Evolutionary conservation across 108 stramenopile genomes (phyloP).

Genomic region (Pelagomonas calceolata): DNA sequence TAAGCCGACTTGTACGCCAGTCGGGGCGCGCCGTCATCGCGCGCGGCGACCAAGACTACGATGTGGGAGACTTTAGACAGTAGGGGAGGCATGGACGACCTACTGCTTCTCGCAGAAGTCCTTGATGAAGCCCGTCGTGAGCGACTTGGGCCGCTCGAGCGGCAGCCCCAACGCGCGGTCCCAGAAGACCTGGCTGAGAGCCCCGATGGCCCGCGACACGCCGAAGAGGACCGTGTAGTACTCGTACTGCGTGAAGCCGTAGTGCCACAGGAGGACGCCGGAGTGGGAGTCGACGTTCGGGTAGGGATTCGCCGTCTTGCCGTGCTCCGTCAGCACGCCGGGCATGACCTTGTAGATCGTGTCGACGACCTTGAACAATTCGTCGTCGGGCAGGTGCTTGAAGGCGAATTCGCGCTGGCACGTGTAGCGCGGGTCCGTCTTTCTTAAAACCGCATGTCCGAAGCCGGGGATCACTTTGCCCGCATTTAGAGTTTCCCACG

Average conservation of each 20-base stretch:
- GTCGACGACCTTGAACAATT: conserved; percentile 94
- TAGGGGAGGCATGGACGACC: too few species aligned
- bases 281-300: conserved; percentile 98
- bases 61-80: too few species aligned
- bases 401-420: conserved; percentile 98
- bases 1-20: too few species aligned
- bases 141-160: conserved; percentile 95
- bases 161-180: conserved; percentile 97
- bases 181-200: conserved; percentile 94
- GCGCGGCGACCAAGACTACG: too few species aligned
- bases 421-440: conserved; percentile 98
- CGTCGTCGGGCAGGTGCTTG: conserved; percentile 97
- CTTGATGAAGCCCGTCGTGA: conserved; percentile 90
- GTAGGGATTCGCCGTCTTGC: conserved; percentile 97
- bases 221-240: conserved; percentile 99
- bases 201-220: conserved; percentile 91
- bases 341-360: conserved; percentile 97
- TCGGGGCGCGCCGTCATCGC: too few species aligned
- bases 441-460: conserved; percentile 96
- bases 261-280: conserved; percentile 96
- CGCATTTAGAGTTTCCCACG: conserved; percentile 96
- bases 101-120: conserved; percentile 7
- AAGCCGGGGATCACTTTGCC: conserved; percentile 99
- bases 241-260: conserved; percentile 94
- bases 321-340: conserved; percentile 92